Percentiles rank a stretch among this genome's conserved stretches.
These are phyloP conservation scores for Chloropicon primus DNA, from an alignment of 139 green algal genomes.

Conservation along the genomic window DNA sequence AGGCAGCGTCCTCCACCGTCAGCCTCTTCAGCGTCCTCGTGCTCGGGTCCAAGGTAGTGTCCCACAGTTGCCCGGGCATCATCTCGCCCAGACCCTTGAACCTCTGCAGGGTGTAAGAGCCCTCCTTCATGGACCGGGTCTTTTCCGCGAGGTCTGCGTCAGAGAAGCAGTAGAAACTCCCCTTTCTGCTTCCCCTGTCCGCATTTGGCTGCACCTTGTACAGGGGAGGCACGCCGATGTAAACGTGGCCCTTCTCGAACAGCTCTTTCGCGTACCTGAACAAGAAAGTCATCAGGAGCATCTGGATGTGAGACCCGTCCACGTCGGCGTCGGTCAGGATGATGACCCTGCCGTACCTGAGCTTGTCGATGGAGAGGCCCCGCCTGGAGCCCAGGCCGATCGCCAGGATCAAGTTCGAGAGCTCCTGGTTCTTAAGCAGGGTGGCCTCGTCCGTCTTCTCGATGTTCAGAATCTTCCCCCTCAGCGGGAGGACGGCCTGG, in stretches of 20 bases:
- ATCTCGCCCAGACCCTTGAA: conserved; percentile 98
- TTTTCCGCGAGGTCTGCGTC: conserved; percentile 50
- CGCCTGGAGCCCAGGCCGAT: conserved; percentile 71
- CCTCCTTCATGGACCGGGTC: conserved; percentile 11
- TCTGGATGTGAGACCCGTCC: conserved; percentile 94
- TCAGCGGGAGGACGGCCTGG: conserved; percentile 86
- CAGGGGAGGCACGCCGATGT: conserved; percentile 85
- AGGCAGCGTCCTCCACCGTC: conserved; percentile 60
- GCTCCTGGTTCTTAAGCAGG: conserved; percentile 92
- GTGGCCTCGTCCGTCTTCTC: conserved; percentile 60
- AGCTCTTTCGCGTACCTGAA: conserved; percentile 79
- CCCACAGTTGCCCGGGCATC: conserved; percentile 97
- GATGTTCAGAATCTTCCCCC: conserved; percentile 97
- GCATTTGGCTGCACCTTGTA: conserved; percentile 52
- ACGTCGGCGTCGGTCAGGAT: conserved; percentile 98
- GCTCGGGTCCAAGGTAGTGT: conserved; percentile 84
- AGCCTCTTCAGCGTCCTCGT: conserved; percentile 48
- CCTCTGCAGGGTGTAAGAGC: conserved; percentile 44
- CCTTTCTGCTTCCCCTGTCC: conserved; percentile 11
- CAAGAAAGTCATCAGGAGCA: conserved; percentile 95
- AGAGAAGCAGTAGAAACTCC: conserved; percentile 44
- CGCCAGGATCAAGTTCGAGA: conserved; percentile 78
- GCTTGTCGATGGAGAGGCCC: not conserved
- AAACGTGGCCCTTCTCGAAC: conserved; percentile 76
- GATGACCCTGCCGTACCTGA: conserved; percentile 54